A percentile compares a stretch with the other conserved stretches of the same genome.
These are phyloP conservation scores for Penicillium oxalicum DNA, from an alignment of 2,329 filamentous ascomycete species.

Conservation along the genomic window DNA sequence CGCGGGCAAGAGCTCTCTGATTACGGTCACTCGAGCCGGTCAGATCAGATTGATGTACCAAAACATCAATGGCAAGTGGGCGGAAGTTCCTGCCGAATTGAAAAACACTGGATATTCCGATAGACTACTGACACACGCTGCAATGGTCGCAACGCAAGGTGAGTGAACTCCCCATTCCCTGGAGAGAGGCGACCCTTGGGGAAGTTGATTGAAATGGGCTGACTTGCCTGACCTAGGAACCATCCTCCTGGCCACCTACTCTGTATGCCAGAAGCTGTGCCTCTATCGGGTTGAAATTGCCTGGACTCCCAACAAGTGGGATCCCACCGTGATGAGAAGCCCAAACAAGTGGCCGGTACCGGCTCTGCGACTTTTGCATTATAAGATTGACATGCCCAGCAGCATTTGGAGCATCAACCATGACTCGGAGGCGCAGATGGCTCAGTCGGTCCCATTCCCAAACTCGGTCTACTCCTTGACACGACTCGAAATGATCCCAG, in stretches of 20 bases:
- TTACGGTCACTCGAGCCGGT: conserved; percentile 71
- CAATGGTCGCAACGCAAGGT: conserved; percentile 70
- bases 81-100: conserved; percentile 66
- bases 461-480: conserved; percentile 57
- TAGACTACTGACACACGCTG: conserved; percentile 73
- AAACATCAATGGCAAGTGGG: conserved; percentile 65
- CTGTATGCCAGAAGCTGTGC: conserved; percentile 62
- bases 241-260: conserved; percentile 37
- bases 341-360: conserved; percentile 30
- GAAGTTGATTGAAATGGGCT: background rate
- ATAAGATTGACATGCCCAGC: conserved; percentile 33
- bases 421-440: conserved; percentile 19
- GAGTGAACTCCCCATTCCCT: conserved; percentile 11
- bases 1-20: conserved; percentile 62
- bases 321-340: conserved; percentile 40
- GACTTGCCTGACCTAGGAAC: conserved; percentile 18
- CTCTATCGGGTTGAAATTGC: conserved; percentile 67
- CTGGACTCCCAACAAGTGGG: conserved; percentile 60
- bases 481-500: conserved; percentile 67
- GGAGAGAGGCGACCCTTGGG: conserved; percentile 8
- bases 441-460: conserved; percentile 19
- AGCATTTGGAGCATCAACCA: conserved; percentile 25
- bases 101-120: conserved; percentile 67
- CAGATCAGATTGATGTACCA: conserved; percentile 70
- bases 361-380: conserved; percentile 33